These are phyloP conservation scores for Aquilaria malaccensis DNA, from an alignment of 345 rosid genomes.

Conservation along the genomic window DNA sequence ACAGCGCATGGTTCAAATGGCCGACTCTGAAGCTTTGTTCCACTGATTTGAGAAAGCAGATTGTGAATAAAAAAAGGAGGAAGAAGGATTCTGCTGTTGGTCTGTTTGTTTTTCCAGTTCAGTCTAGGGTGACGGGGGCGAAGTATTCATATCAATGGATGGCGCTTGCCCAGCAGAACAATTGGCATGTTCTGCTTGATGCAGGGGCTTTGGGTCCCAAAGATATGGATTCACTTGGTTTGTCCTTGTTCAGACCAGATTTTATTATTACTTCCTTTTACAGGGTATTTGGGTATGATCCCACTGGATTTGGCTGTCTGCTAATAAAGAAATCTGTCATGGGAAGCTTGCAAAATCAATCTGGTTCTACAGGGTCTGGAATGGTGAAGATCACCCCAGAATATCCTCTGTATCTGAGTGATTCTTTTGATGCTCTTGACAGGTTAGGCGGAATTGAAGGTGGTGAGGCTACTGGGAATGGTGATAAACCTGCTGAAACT, in stretches of 20 bases:
- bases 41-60: slow-evolving; percentile 86
- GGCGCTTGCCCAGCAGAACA: slow-evolving; percentile 97
- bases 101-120: slow-evolving; percentile 95
- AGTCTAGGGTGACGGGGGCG: slow-evolving; percentile 92
- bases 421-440: slow-evolving; percentile 83
- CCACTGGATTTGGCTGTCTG: slow-evolving; percentile 98
- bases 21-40: slow-evolving; percentile 97
- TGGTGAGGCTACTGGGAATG: slow-evolving; percentile 46
- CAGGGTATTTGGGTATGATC: slow-evolving; percentile 92
- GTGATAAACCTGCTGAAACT: slow-evolving; percentile 47
- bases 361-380: slow-evolving; percentile 87
- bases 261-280: slow-evolving; percentile 94
- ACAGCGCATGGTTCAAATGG: slow-evolving; percentile 97
- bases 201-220: slow-evolving; percentile 99
- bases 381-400: slow-evolving; percentile 97
- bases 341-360: slow-evolving; percentile 87
- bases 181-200: slow-evolving; percentile 98
- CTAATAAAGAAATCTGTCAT: slow-evolving; percentile 95
- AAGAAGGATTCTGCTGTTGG: slow-evolving; percentile 90
- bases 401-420: slow-evolving; percentile 87
- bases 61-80: slow-evolving; percentile 68
- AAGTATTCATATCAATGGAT: slow-evolving; percentile 99
- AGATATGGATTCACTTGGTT: slow-evolving; percentile 98
- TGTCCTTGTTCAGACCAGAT: slow-evolving; percentile 95
- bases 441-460: slow-evolving; percentile 44